These are phyloP conservation scores for Russula olivacea DNA, from an alignment of 768 basidiomycete genomes.

Conservation along the genomic window DNA sequence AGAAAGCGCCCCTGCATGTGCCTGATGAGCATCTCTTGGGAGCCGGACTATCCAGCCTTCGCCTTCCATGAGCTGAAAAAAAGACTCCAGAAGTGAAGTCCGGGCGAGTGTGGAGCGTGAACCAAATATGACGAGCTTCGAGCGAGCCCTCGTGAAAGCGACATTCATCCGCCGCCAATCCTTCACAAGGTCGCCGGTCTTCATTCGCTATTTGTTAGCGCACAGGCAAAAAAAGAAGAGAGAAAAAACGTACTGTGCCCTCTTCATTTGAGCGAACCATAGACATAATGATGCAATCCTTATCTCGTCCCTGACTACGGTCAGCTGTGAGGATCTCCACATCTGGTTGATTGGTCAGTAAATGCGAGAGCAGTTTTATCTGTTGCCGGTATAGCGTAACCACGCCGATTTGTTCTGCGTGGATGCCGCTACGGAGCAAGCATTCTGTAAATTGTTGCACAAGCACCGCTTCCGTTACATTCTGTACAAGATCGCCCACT, in stretches of 20 bases:
- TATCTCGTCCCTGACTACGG: conserved; percentile 90
- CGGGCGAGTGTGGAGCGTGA: conserved; percentile 69
- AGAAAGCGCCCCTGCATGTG: conserved; percentile 38
- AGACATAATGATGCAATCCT: conserved; percentile 90
- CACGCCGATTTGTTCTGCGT: conserved; percentile 69
- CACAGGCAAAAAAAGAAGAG: not conserved
- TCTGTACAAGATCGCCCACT: conserved; percentile 86
- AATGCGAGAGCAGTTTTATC: conserved; percentile 75
- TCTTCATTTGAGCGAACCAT: conserved; percentile 84
- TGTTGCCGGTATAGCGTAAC: conserved; percentile 95
- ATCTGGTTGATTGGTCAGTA: conserved; percentile 48
- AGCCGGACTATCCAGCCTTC: conserved; percentile 67
- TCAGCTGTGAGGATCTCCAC: conserved; percentile 91
- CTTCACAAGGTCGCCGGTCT: conserved; percentile 90
- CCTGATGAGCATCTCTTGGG: conserved; percentile 44
- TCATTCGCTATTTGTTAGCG: not conserved
- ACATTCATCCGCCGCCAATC: conserved; percentile 98
- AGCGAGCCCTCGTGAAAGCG: conserved; percentile 86
- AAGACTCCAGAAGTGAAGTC: conserved; percentile 58
- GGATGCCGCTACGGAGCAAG: conserved; percentile 58
- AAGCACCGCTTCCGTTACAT: conserved; percentile 69
- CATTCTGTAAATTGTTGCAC: conserved; percentile 64
- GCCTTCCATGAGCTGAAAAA: conserved; percentile 70
- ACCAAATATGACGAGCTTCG: conserved; percentile 88
- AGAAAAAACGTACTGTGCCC: conserved; percentile 53